Conservation (phyloP, 495 filamentous ascomycete species). For the Talaromyces proteolyticus region DNA sequence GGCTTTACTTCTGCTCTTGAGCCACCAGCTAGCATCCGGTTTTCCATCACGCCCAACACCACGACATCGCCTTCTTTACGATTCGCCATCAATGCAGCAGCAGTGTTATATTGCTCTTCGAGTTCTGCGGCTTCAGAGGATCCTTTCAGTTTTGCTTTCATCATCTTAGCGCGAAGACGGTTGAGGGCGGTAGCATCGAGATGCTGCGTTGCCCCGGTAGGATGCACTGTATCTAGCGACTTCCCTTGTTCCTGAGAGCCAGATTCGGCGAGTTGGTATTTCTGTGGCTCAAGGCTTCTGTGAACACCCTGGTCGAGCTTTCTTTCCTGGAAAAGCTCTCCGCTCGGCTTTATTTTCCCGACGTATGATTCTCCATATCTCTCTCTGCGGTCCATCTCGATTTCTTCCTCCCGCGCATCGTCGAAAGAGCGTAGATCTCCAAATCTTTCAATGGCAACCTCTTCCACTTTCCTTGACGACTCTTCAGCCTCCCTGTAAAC, state of each 20-base stretch:
- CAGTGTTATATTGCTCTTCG: slow-evolving; percentile 79
- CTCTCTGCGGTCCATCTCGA: slow-evolving; percentile 79
- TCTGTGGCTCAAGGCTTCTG: slow-evolving; percentile 14
- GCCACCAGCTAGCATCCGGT: slow-evolving; percentile 73
- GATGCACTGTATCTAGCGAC: slow-evolving; percentile 31
- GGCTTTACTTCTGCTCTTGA: slow-evolving; percentile 68
- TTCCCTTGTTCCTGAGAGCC: slow-evolving; percentile 40
- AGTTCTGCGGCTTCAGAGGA: slow-evolving; percentile 68
- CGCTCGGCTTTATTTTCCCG: slow-evolving; percentile 81
- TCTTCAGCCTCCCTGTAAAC: slow-evolving; percentile 79
- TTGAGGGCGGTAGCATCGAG: slow-evolving; percentile 80
- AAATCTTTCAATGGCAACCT: slow-evolving; percentile 74
- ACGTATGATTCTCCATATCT: slow-evolving; percentile 84
- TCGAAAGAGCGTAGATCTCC: slow-evolving; percentile 83
- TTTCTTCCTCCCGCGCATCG: slow-evolving; percentile 89
- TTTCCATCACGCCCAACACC: slow-evolving; percentile 82
- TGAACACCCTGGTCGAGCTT: slow-evolving; percentile 45
- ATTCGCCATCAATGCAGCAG: slow-evolving; percentile 54
- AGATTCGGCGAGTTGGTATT: slow-evolving; percentile 13
- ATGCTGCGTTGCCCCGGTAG: slow-evolving; percentile 33
- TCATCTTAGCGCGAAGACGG: slow-evolving; percentile 81
- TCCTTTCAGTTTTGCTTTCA: slow-evolving; percentile 84
- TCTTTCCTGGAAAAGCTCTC: slow-evolving; percentile 78
- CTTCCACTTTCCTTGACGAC: slow-evolving; percentile 63
- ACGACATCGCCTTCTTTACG: slow-evolving; percentile 59